These are phyloP conservation scores for Lipomyces spencermartinsiae DNA, from an alignment of 805 yeast genomes.

Conservation along the genomic window DNA sequence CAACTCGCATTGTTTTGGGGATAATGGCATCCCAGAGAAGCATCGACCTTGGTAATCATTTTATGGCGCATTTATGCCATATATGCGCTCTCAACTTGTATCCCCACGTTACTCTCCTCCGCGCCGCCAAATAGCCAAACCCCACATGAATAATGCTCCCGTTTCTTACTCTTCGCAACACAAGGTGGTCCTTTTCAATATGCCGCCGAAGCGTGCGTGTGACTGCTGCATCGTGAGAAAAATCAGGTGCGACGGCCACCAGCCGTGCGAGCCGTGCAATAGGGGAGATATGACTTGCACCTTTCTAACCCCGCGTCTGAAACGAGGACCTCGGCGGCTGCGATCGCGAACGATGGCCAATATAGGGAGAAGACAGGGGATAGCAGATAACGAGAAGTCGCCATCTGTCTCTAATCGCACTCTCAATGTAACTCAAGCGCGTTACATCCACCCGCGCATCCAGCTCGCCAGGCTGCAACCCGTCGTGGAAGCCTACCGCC, in stretches of 20 bases:
- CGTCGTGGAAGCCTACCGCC: not conserved
- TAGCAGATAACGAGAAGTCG: not conserved
- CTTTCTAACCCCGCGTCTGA: not conserved
- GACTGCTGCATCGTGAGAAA: conserved; percentile 10
- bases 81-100: no score
- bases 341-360: not conserved
- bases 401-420: not conserved
- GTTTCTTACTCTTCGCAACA: not conserved
- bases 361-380: not conserved
- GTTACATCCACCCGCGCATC: not conserved
- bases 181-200: not conserved
- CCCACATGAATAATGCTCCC: not conserved
- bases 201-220: conserved; percentile 6
- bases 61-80: no score
- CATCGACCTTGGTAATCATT: no score
- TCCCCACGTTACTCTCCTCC: not conserved
- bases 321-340: conserved; percentile 6
- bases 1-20: no score
- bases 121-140: not conserved
- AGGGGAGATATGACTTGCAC: not conserved
- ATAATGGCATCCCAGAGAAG: no score
- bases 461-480: not conserved
- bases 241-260: not conserved
- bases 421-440: not conserved
- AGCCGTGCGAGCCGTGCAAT: conserved; percentile 5